Conservation (phyloP, 1,284 basidiomycete species). For the Cryptococcus maquisensis region DNA sequence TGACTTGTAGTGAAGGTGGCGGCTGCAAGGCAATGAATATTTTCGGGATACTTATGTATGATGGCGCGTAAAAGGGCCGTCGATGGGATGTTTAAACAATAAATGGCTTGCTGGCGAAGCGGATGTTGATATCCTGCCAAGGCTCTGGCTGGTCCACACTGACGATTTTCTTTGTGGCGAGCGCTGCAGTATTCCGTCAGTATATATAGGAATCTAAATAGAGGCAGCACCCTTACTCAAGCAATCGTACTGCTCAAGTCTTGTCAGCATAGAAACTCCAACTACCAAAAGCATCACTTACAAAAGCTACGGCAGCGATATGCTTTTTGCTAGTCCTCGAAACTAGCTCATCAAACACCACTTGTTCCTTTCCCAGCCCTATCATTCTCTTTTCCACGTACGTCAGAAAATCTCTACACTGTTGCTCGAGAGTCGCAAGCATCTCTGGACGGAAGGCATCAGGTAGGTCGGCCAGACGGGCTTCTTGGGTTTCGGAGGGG, state of each 20-base stretch:
- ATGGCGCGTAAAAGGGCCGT: background rate
- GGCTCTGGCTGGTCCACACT: constrained; percentile 23
- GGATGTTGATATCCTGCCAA: constrained; percentile 25
- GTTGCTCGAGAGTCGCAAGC: constrained; percentile 35
- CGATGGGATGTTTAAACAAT: background rate
- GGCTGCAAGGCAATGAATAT: background rate
- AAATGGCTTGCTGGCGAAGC: constrained; percentile 12
- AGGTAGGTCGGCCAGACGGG: constrained; percentile 17
- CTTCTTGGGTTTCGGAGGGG: constrained; percentile 8
- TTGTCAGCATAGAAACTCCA: background rate
- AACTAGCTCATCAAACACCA: constrained; percentile 26
- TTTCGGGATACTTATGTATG: background rate
- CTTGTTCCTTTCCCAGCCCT: constrained; percentile 2
- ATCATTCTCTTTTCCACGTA: constrained; percentile 26
- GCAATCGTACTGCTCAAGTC: constrained; percentile 29
- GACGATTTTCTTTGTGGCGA: constrained; percentile 39
- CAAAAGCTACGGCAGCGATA: constrained; percentile 36
- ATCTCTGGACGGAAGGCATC: constrained; percentile 28
- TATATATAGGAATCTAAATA: background rate
- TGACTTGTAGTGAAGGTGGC: background rate
- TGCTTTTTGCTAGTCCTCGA: constrained; percentile 15
- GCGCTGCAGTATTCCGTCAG: constrained; percentile 18
- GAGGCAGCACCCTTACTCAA: constrained; percentile 29
- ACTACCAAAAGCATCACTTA: constrained; percentile 8
- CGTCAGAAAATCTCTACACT: constrained; percentile 40